Percentiles rank a stretch among this genome's conserved stretches.
Evolutionary conservation across 495 filamentous ascomycete species (phyloP).

Genomic region (Corynascus novoguineensis): DNA sequence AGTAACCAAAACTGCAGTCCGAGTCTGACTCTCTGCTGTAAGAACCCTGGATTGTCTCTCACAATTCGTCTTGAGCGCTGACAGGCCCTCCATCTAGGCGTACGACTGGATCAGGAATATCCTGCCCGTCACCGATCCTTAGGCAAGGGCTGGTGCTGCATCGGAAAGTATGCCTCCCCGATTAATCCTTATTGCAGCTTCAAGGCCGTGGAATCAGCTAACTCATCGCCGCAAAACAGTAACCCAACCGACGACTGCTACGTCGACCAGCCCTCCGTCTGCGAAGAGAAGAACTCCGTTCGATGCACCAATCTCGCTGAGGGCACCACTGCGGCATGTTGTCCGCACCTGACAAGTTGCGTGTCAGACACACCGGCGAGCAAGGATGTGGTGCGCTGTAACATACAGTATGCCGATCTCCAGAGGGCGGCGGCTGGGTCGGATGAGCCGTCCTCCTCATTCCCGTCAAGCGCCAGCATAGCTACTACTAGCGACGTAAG

Average conservation of each 20-base stretch:
- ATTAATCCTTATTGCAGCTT: neutral
- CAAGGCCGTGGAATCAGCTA: neutral
- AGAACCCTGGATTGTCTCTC: neutral
- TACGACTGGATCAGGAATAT: slow-evolving; percentile 1
- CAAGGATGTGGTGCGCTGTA: neutral
- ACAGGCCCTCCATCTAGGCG: slow-evolving; percentile 6
- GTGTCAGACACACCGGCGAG: neutral
- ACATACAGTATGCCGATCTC: slow-evolving; percentile 1
- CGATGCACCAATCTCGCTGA: slow-evolving; percentile 11
- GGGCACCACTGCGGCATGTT: slow-evolving; percentile 14
- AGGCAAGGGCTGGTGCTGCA: slow-evolving; percentile 14
- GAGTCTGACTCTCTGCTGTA: slow-evolving; percentile 3
- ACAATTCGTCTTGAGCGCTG: neutral
- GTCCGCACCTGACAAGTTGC: slow-evolving; percentile 17
- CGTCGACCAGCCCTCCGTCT: slow-evolving; percentile 12
- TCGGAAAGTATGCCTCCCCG: neutral
- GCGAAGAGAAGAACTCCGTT: slow-evolving; percentile 5
- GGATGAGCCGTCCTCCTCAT: neutral
- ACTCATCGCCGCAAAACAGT: neutral
- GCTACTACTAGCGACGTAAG: neutral
- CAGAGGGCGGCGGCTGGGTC: neutral
- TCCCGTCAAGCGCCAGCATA: neutral
- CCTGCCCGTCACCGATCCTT: slow-evolving; percentile 10
- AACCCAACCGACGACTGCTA: slow-evolving; percentile 9
- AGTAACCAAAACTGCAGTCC: neutral